Evolutionary conservation across 2,329 filamentous ascomycete species (phyloP).

Genomic region (Penicillium occitanis): DNA sequence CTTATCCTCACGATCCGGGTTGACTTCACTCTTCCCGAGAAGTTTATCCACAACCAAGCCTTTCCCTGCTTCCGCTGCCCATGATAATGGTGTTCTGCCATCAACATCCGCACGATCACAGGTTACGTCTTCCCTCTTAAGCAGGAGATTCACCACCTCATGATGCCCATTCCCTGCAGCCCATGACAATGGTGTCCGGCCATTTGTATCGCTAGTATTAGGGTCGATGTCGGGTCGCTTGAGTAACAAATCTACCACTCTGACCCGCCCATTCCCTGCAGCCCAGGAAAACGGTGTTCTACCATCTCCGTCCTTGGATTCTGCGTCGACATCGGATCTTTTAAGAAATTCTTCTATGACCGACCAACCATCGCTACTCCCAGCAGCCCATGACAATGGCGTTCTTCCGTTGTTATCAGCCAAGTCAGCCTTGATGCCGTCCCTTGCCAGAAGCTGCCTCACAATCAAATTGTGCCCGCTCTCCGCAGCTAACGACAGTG

Average conservation of each 20-base stretch:
- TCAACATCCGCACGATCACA: background rate
- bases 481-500: slow-evolving; percentile 9
- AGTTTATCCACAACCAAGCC: background rate
- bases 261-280: background rate
- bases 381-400: slow-evolving; percentile 12
- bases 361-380: background rate
- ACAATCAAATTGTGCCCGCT: background rate
- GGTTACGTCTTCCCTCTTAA: background rate
- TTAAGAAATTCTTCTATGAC: background rate
- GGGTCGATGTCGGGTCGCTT: background rate
- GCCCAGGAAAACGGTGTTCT: slow-evolving; percentile 13
- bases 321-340: background rate
- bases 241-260: background rate
- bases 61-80: slow-evolving; percentile 2
- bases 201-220: background rate
- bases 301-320: background rate
- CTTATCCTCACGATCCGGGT: background rate
- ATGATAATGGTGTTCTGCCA: slow-evolving; percentile 12
- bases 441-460: background rate
- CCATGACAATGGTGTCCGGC: slow-evolving; percentile 8
- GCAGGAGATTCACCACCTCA: background rate
- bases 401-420: slow-evolving; percentile 3
- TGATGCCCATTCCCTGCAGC: background rate
- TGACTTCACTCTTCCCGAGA: background rate
- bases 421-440: background rate